Conservation (phyloP, 2,329 filamentous ascomycete species). For the Graphiopsis chlorocephala region DNA sequence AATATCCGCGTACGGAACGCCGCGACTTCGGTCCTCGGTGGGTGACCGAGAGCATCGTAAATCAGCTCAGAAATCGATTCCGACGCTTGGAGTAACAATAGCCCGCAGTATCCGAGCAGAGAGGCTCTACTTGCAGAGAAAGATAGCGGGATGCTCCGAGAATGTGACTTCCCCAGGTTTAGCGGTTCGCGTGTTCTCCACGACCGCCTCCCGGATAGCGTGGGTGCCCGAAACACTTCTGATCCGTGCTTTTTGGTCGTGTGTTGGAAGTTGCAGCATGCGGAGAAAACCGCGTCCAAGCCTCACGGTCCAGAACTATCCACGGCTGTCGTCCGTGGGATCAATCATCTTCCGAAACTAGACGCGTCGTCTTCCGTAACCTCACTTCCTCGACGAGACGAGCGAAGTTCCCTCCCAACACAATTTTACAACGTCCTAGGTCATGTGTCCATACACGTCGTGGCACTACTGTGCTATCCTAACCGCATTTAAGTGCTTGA, state of each 20-base stretch:
- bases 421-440: no score
- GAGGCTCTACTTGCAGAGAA: not conserved
- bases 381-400: no score
- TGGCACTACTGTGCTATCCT: no score
- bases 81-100: not conserved
- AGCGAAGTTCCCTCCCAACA: no score
- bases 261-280: not conserved
- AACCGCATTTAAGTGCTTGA: no score
- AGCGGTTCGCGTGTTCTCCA: not conserved
- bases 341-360: not conserved
- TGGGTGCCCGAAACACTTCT: not conserved
- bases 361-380: not conserved
- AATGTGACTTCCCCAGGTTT: not conserved
- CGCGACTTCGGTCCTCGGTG: not conserved
- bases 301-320: not conserved
- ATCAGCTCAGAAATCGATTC: not conserved
- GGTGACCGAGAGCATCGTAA: not conserved
- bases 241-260: not conserved
- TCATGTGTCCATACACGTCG: no score
- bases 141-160: slow-evolving; percentile 11
- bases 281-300: slow-evolving; percentile 4
- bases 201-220: not conserved
- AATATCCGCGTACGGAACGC: not conserved
- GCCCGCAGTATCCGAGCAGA: not conserved
- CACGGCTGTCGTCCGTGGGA: not conserved